Evolutionary conservation across 2,329 filamentous ascomycete genomes (phyloP).

Genomic region (Clonostachys chloroleuca): DNA sequence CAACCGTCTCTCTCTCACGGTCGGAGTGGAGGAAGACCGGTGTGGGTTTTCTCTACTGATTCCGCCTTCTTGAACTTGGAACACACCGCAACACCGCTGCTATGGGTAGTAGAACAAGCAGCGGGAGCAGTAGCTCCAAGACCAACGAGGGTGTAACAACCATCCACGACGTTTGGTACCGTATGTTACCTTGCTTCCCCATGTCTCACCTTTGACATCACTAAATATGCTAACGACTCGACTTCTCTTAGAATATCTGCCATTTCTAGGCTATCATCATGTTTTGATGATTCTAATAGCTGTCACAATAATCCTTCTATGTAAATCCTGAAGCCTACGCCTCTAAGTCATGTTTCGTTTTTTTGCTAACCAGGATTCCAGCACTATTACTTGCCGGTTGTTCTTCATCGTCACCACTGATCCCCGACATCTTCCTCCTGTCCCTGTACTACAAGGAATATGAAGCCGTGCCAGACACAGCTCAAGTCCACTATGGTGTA

Average conservation of each 20-base stretch:
- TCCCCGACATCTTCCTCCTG: constrained; percentile 94
- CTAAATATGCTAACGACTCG: too few species aligned
- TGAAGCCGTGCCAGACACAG: constrained; percentile 72
- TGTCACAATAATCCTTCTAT: constrained; percentile 88
- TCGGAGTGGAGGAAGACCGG: too few species aligned
- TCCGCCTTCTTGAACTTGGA: too few species aligned
- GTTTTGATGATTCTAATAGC: constrained; percentile 97
- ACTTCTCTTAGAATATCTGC: constrained; percentile 49
- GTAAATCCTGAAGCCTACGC: constrained; percentile 49
- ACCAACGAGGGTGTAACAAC: constrained; percentile 25
- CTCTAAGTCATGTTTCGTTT: background rate
- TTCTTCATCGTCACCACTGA: constrained; percentile 91
- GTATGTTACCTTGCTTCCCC: constrained; percentile 23
- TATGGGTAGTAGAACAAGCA: constrained; percentile 5
- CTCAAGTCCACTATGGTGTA: constrained; percentile 88
- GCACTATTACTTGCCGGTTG: constrained; percentile 91
- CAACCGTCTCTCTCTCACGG: too few species aligned
- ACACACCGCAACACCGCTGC: constrained; percentile 1
- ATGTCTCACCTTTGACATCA: background rate
- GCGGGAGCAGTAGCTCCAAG: constrained; percentile 5
- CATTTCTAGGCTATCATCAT: constrained; percentile 72
- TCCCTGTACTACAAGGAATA: constrained; percentile 96
- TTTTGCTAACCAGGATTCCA: constrained; percentile 26
- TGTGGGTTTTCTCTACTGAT: too few species aligned
- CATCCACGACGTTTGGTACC: constrained; percentile 27